A percentile compares a stretch with the other conserved stretches of the same genome.
phyloP scores from a whole-genome alignment of 2,329 filamentous ascomycete genomes.

The Monilinia vaccinii-corymbosi region DNA sequence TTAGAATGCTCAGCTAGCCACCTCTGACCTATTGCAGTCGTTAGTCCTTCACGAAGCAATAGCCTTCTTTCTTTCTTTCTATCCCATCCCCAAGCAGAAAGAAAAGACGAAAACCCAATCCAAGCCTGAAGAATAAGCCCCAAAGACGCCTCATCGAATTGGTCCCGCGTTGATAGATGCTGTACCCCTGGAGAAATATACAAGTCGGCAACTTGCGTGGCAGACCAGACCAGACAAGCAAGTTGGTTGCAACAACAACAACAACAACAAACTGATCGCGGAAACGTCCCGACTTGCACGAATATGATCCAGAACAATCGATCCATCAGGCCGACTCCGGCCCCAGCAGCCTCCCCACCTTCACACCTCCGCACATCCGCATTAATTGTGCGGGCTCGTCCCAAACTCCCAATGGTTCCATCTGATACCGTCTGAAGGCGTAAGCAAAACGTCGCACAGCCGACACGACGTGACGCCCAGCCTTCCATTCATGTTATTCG shows the following conservation, averaged over 20 bases:
- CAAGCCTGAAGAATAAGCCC: background rate
- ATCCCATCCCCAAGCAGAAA: background rate
- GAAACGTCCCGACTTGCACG: background rate
- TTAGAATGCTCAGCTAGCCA: too few species aligned
- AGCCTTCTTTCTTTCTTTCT: too few species aligned
- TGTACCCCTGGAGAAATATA: background rate
- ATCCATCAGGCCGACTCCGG: background rate
- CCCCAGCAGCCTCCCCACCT: background rate
- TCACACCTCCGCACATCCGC: background rate
- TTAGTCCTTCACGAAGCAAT: background rate
- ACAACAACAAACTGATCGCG: too few species aligned
- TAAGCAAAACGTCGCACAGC: background rate
- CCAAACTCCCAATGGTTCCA: background rate
- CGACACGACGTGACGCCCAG: background rate
- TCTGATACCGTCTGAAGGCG: constrained; percentile 1
- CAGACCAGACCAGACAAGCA: too few species aligned
- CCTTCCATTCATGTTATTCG: background rate
- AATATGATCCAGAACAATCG: background rate
- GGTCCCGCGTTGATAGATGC: background rate
- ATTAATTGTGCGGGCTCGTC: background rate
- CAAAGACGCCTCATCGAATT: background rate
- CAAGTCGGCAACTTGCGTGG: background rate
- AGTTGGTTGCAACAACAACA: background rate
- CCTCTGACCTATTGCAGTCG: too few species aligned
- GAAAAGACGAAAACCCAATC: background rate